Base-by-base conservation (phyloP, 176 grass and related monocot genomes). In the Oryza punctata region DNA sequence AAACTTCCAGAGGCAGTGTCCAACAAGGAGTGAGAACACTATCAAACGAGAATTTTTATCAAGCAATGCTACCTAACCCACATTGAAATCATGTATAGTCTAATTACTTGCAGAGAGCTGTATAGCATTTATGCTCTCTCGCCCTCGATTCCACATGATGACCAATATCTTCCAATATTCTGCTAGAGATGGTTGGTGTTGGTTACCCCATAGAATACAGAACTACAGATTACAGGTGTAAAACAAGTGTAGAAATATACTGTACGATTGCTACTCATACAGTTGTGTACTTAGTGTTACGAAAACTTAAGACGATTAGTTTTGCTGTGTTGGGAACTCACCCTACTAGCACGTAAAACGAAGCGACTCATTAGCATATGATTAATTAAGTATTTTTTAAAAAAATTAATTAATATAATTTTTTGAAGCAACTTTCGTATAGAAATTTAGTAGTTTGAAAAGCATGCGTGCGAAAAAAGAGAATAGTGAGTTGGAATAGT, bases 1-100 rank as follows among this genome's bases (percentile, higher is more conserved):
- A 94, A 92, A 76, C 96, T 98, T 89, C 91, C 96, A 54, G 96
- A 95, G 89, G 87, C 89, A 76, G 85, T 85, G 47, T 78, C 96
- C 59, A 87, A 25, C 59, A 91, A 89, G 68, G 91, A 98, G 13
- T 85, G 88, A 89, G 88, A 40, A 73, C 67, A 73, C 6, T 47
- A 1, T 27, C 40, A 76, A 21, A 16, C 25, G 41, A 28, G 30
- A 50, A 61, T 63, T n/a, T 71, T 77, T 50, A 76, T 64, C 28
- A 14, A 75, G 65, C 19, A 75, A 40, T 82, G 35, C 65, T 82
- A 71, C 59, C 78, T 87, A 79, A 87, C 81, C 65, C 28, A 37
- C 0, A 41, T 86, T 74, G 86, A 72, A 66, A 27, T 13, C 26
- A 47, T 83, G 84, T 90, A 83, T 87, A 90, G 77, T n/a, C 59